Conservation (phyloP, 352 stramenopile genomes). For the Thraustochytrium sp. region DNA sequence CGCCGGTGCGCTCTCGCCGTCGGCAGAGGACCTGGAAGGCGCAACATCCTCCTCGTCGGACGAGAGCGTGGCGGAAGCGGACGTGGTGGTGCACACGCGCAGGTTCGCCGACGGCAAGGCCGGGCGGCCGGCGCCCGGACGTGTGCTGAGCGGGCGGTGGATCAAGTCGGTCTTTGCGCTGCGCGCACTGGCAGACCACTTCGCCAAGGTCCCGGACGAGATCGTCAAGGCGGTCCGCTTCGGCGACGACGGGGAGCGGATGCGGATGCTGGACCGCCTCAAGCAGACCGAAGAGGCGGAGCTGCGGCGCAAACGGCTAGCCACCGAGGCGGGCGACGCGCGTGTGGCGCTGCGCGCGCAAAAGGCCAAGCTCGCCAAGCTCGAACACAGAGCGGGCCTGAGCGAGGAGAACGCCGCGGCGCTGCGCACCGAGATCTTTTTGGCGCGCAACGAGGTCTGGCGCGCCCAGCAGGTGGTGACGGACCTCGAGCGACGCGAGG, state of each 20-base stretch:
- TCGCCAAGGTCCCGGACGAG: slow-evolving; percentile 1
- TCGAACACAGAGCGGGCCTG: neutral
- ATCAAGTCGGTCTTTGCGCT: neutral
- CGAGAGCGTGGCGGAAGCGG: neutral
- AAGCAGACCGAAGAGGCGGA: neutral
- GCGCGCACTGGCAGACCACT: neutral
- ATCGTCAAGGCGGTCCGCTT: slow-evolving; percentile 20
- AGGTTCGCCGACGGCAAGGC: neutral
- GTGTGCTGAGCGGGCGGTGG: neutral
- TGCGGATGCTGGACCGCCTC: neutral
- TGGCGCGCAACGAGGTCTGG: slow-evolving; percentile 26
- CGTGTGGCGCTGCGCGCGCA: neutral
- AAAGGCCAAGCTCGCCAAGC: neutral
- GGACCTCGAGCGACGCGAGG: neutral
- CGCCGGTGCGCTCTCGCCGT: too few species aligned
- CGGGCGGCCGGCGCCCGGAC: neutral
- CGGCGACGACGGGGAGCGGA: slow-evolving; percentile 9
- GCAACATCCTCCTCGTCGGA: neutral
- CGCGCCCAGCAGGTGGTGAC: neutral
- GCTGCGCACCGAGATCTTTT: slow-evolving; percentile 18
- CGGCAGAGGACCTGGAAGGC: too few species aligned
- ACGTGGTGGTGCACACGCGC: neutral
- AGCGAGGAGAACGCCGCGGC: neutral
- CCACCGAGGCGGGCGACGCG: neutral
- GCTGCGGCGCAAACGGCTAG: neutral